Conservation (phyloP, 345 rosid species). For the Punica granatum region DNA sequence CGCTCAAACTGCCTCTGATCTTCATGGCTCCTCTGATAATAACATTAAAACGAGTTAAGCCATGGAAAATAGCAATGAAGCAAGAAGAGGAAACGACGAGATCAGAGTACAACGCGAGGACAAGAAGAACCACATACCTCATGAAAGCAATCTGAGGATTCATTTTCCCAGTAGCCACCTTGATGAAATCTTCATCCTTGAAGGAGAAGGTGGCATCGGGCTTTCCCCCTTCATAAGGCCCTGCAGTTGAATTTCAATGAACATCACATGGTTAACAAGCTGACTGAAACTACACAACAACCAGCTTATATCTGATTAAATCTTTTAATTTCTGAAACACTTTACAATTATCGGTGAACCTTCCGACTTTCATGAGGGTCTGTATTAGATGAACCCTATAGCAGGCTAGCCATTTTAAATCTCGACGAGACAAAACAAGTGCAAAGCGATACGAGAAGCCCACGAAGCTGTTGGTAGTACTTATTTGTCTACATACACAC, state of each 20-base stretch:
- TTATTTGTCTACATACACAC: background rate
- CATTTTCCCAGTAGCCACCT: constrained; percentile 87
- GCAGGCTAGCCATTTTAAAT: background rate
- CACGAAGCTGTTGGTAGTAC: background rate
- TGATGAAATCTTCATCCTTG: constrained; percentile 86
- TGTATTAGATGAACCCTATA: background rate
- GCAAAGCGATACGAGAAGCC: background rate
- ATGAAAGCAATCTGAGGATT: constrained; percentile 94
- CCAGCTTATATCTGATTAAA: background rate
- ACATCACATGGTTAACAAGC: background rate
- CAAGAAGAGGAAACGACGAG: background rate
- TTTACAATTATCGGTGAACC: too few relatives aligned
- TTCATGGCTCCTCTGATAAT: constrained; percentile 81
- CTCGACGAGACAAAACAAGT: background rate
- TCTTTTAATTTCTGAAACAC: too few relatives aligned
- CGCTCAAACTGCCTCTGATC: constrained; percentile 89
- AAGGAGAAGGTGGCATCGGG: constrained; percentile 82
- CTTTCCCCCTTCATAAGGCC: constrained; percentile 77
- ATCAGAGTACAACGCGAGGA: background rate
- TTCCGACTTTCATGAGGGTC: too few relatives aligned
- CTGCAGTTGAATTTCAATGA: constrained; percentile 22
- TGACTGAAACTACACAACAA: background rate
- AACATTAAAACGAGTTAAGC: constrained; percentile 6
- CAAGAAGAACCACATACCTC: constrained; percentile 34
- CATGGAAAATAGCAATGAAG: background rate